These are phyloP conservation scores for Xerocomellus amylosporus DNA, from an alignment of 768 basidiomycete species.

Conservation along the genomic window DNA sequence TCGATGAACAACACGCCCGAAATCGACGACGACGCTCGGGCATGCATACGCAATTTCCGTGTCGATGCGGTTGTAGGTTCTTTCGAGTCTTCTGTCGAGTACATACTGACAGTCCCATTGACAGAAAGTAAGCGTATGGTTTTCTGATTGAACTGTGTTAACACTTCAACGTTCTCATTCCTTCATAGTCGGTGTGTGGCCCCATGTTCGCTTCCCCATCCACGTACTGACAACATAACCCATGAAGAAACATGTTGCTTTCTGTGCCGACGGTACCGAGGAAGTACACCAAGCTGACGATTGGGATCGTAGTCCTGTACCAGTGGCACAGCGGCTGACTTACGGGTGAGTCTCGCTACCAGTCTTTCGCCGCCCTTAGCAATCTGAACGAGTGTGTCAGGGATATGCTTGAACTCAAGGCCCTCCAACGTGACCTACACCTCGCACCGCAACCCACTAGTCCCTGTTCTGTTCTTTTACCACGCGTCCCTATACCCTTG, in stretches of 20 bases:
- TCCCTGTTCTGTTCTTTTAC: slow-evolving; percentile 42
- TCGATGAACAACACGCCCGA: not conserved
- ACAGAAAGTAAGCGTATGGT: slow-evolving; percentile 21
- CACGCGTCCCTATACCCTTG: slow-evolving; percentile 60
- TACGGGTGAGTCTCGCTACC: slow-evolving; percentile 56
- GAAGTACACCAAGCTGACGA: slow-evolving; percentile 68
- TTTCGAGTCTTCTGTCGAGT: not conserved
- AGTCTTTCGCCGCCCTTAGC: not conserved
- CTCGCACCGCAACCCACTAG: slow-evolving; percentile 50
- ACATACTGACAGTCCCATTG: not conserved
- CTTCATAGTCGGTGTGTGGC: slow-evolving; percentile 13
- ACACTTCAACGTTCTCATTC: not conserved
- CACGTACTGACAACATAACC: not conserved
- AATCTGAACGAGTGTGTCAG: slow-evolving; percentile 30
- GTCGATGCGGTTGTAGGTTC: slow-evolving; percentile 20
- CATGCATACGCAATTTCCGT: slow-evolving; percentile 27
- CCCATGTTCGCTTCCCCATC: not conserved
- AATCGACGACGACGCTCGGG: slow-evolving; percentile 17
- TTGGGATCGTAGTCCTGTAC: slow-evolving; percentile 75
- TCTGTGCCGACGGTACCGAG: slow-evolving; percentile 51
- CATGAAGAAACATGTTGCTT: slow-evolving; percentile 56
- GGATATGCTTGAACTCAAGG: slow-evolving; percentile 66
- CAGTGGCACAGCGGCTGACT: slow-evolving; percentile 57
- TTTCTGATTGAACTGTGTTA: not conserved
- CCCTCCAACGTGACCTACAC: slow-evolving; percentile 63